A percentile compares a stretch with the other conserved stretches of the same genome.
These are phyloP conservation scores for Colletotrichum abscissum DNA, from an alignment of 2,329 filamentous ascomycete genomes.

Conservation along the genomic window DNA sequence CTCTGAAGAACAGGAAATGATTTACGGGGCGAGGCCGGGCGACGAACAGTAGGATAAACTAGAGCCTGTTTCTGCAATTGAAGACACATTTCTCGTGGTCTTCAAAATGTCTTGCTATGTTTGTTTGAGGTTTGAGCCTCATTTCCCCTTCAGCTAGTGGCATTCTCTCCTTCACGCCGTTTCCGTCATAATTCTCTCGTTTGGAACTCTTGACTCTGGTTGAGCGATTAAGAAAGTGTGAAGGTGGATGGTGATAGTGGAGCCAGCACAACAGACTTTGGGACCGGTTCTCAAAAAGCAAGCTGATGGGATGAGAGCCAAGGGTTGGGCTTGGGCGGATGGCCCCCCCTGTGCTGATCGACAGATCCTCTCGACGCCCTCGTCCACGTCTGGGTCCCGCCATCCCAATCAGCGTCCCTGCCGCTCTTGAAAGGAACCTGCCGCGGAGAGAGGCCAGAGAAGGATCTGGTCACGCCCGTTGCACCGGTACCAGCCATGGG, in stretches of 20 bases:
- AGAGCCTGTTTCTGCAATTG: not conserved
- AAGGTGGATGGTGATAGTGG: not conserved
- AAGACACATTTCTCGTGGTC: slow-evolving; percentile 11
- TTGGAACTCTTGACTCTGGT: not conserved
- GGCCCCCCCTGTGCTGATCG: slow-evolving; percentile 35
- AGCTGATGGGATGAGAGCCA: slow-evolving; percentile 25
- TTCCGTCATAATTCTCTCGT: slow-evolving; percentile 13
- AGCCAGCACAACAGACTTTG: not conserved
- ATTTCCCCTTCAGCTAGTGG: slow-evolving; percentile 12
- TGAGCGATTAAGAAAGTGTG: not conserved
- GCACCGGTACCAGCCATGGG: slow-evolving; percentile 14
- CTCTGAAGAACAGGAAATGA: not conserved
- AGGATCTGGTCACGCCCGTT: slow-evolving; percentile 27
- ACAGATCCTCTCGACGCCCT: slow-evolving; percentile 34
- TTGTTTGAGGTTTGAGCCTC: slow-evolving; percentile 25
- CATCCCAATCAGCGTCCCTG: slow-evolving; percentile 21
- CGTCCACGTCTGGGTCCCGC: slow-evolving; percentile 4
- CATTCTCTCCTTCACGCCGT: not conserved
- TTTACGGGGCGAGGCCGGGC: not conserved
- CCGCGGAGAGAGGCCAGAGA: not conserved
- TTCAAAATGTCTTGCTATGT: slow-evolving; percentile 1
- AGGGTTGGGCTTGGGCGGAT: slow-evolving; percentile 23
- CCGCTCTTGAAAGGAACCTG: slow-evolving; percentile 4
- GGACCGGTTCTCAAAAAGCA: slow-evolving; percentile 29
- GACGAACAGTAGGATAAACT: not conserved